These are phyloP conservation scores for Glycine latifolia DNA, from an alignment of 306 rosid genomes.

Conservation along the genomic window DNA sequence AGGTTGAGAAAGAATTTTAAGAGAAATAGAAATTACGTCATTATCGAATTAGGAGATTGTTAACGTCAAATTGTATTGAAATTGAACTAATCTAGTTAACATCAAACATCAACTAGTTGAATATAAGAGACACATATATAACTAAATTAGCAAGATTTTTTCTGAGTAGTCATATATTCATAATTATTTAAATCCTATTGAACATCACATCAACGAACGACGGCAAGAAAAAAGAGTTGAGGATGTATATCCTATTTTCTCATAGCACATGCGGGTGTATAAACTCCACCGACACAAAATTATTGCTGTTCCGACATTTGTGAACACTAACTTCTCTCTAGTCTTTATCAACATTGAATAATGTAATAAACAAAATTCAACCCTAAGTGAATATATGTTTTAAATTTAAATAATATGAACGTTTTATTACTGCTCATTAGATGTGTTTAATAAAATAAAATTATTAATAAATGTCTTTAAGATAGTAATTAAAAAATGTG, in stretches of 20 bases:
- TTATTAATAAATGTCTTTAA: no score
- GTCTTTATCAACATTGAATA: neutral
- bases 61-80: neutral
- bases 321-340: neutral
- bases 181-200: neutral
- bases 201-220: neutral
- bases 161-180: neutral
- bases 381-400: neutral
- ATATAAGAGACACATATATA: neutral
- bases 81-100: neutral
- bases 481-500: no score
- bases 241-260: neutral
- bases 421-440: no score
- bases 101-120: neutral
- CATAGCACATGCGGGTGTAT: neutral
- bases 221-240: neutral
- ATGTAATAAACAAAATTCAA: neutral
- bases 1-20: neutral
- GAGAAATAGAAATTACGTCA: neutral
- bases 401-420: no score
- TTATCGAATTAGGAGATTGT: neutral
- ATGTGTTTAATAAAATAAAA: no score
- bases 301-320: neutral
- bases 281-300: constrained; percentile 1
- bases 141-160: neutral